Percentiles rank a stretch among this genome's conserved stretches.
Evolutionary conservation across 257 asterid species (phyloP).

Genomic region (Solanum sejunctum): DNA sequence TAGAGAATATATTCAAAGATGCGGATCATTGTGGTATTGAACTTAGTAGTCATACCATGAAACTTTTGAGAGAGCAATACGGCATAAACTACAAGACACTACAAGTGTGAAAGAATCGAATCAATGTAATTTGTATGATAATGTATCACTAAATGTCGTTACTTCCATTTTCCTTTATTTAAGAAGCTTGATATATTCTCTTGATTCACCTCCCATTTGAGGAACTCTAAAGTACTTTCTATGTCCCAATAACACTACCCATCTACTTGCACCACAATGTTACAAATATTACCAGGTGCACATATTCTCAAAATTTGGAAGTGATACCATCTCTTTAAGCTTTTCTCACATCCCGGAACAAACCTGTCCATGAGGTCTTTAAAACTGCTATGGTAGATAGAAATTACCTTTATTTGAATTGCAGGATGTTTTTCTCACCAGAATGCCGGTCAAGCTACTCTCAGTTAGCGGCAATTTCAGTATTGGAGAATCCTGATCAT

Average conservation of each 20-base stretch:
- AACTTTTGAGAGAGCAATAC: neutral
- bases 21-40: neutral
- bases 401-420: slow-evolving; percentile 51
- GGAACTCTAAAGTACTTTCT: no score
- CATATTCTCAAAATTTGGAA: neutral
- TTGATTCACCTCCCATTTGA: no score
- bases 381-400: neutral
- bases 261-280: no score
- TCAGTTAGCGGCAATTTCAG: slow-evolving; percentile 65
- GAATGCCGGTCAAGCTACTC: slow-evolving; percentile 74
- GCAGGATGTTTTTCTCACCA: slow-evolving; percentile 57
- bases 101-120: neutral
- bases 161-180: no score
- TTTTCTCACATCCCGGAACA: neutral
- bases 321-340: neutral
- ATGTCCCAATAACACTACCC: no score
- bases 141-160: no score
- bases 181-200: no score
- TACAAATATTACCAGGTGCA: neutral
- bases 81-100: neutral
- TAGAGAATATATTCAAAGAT: neutral
- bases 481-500: slow-evolving; percentile 59
- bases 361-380: neutral
- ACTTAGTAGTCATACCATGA: neutral
- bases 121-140: no score